These are phyloP conservation scores for Talaromyces trachyspermus DNA, from an alignment of 495 filamentous ascomycete genomes.

Conservation along the genomic window DNA sequence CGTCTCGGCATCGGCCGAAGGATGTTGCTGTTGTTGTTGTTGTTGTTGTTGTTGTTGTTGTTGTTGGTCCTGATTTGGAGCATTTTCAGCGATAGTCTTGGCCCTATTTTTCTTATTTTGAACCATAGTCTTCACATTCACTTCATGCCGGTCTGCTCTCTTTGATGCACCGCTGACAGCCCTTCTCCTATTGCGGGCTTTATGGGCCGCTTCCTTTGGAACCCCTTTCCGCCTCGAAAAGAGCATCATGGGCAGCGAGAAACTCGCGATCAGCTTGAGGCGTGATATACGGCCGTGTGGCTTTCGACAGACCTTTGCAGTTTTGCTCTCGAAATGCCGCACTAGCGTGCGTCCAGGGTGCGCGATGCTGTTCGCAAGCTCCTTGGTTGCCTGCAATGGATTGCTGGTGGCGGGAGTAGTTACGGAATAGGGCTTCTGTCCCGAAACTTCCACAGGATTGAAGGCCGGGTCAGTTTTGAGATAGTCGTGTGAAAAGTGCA, in stretches of 20 bases:
- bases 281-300: slow-evolving; percentile 25
- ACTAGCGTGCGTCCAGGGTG: slow-evolving; percentile 29
- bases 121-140: background rate
- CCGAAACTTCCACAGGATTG: slow-evolving; percentile 12
- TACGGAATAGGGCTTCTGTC: slow-evolving; percentile 6
- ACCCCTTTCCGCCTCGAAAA: slow-evolving; percentile 15
- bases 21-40: background rate
- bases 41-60: too few species aligned
- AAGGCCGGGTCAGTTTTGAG: slow-evolving; percentile 19
- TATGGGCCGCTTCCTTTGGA: background rate
- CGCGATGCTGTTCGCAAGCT: slow-evolving; percentile 14
- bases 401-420: slow-evolving; percentile 9
- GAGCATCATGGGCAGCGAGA: slow-evolving; percentile 27
- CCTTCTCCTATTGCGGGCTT: background rate
- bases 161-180: background rate
- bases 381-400: slow-evolving; percentile 3
- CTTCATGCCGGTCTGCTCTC: background rate
- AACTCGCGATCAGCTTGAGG: slow-evolving; percentile 30
- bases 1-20: background rate
- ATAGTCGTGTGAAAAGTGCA: slow-evolving; percentile 3
- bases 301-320: slow-evolving; percentile 25
- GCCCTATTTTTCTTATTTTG: slow-evolving; percentile 8
- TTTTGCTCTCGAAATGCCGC: slow-evolving; percentile 20
- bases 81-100: background rate
- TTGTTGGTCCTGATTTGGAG: too few species aligned